These are phyloP conservation scores for Solanum chiquidenum DNA, from an alignment of 257 asterid genomes.

Conservation along the genomic window DNA sequence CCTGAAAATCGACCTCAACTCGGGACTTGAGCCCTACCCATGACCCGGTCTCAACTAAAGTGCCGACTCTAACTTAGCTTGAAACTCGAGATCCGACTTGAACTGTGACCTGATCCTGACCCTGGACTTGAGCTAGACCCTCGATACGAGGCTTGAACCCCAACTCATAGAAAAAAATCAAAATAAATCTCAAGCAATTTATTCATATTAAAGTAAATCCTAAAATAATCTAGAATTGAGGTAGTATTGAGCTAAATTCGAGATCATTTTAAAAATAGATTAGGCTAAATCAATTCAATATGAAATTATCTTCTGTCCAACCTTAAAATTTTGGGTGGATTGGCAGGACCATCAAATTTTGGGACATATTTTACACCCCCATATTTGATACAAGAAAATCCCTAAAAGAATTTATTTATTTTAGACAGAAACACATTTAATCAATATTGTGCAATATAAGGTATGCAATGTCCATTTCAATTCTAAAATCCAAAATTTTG, in stretches of 20 bases:
- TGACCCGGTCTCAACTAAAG: background rate
- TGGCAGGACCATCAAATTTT: background rate
- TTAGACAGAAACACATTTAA: background rate
- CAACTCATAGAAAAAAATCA: background rate
- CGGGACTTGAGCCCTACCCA: background rate
- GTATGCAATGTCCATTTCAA: background rate
- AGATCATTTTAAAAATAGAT: background rate
- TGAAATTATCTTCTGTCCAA: background rate
- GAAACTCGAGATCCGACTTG: background rate
- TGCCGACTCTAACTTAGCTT: rapidly evolving
- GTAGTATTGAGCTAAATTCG: background rate
- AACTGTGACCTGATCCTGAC: background rate
- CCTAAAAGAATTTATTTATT: background rate
- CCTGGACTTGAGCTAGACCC: background rate
- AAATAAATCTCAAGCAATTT: background rate
- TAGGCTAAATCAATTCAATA: background rate
- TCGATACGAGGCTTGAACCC: background rate
- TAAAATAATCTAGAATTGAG: background rate
- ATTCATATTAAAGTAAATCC: background rate
- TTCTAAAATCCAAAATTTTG: background rate
- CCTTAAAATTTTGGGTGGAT: background rate
- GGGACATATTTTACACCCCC: background rate
- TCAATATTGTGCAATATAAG: background rate
- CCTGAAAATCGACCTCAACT: background rate
- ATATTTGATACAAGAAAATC: background rate